Conservation (phyloP, 2,329 filamentous ascomycete species). For the Fusarium sp. region DNA sequence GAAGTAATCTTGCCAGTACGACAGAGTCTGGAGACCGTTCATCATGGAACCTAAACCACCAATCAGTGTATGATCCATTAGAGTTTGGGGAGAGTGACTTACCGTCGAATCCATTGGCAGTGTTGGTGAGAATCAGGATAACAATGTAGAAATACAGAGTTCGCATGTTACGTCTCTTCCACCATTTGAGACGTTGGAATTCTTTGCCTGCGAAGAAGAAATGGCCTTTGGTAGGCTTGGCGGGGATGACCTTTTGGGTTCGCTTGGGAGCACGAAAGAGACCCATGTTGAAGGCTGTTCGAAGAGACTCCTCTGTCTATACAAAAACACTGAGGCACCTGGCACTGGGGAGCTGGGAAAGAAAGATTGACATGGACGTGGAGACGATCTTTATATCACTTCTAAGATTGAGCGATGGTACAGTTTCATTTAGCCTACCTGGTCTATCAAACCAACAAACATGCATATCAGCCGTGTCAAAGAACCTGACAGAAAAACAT, state of each 20-base stretch:
- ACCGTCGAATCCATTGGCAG: slow-evolving; percentile 26
- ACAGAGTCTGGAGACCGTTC: slow-evolving; percentile 27
- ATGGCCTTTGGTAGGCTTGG: slow-evolving; percentile 12
- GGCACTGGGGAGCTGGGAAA: not conserved
- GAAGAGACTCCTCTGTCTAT: no score
- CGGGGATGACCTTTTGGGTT: slow-evolving; percentile 24
- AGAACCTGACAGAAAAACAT: not conserved
- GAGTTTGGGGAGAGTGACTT: rapidly evolving
- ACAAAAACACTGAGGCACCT: not conserved
- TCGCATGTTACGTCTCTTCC: slow-evolving; percentile 17
- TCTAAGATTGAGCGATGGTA: not conserved
- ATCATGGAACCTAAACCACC: slow-evolving; percentile 5
- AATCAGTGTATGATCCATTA: rapidly evolving
- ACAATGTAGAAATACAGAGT: slow-evolving; percentile 17
- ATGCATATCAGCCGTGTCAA: not conserved
- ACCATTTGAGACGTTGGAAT: slow-evolving; percentile 15
- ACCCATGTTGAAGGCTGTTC: slow-evolving; percentile 1
- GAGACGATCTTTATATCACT: slow-evolving; percentile 9
- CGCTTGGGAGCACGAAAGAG: slow-evolving; percentile 13
- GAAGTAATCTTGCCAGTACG: slow-evolving; percentile 32
- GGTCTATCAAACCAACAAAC: not conserved
- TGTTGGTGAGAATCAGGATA: slow-evolving; percentile 15
- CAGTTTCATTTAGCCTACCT: not conserved
- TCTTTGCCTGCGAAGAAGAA: slow-evolving; percentile 25
- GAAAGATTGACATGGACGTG: not conserved